Evolutionary conservation across 2,329 filamentous ascomycete species (phyloP), one percentile per base, ranked within the genome.

Genomic region (Pseudogymnoascus sp.): DNA sequence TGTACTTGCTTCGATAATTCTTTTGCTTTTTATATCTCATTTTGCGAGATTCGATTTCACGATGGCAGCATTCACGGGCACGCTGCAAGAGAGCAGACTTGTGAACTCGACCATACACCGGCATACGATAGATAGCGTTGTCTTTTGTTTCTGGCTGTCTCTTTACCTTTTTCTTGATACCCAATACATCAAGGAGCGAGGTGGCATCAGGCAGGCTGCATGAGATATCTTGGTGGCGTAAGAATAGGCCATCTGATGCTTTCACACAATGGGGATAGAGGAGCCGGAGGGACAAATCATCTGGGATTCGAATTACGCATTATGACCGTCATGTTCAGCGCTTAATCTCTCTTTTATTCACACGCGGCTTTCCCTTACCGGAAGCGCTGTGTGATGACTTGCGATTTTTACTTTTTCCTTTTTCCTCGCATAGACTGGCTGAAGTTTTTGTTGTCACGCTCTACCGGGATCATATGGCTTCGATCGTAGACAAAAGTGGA

Each of bases 61-160:
- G 65, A 68, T 70, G 70, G 71, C 66, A 69, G 67, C 68, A 67
- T 66, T 63, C 67, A 21, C 64, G 68, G 68, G 67, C 67, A 70
- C 65, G 62, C 69, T 67, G 67, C 65, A 68, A 69, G 66, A 65
- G 67, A 66, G 68, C 67, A 65, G 68, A 67, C 68, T 68, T 66
- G 67, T 69, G 68, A 65, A 69, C 65, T 69, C 67, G 67, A 71
- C 70, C 71, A 71, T 73, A 69, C 69, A 62, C 71, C 69, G 67
- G 71, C 73, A 73, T 75, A 72, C 69, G 71, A 74, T 75, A 74
- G 73, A 75, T 72, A 73, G 71, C 73, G 71, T 74, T 74, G 73
- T 71, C 70, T 72, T 74, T 74, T 73, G 68, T 70, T 73, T 65
- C 70, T 71, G 72, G 68, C 68, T 72, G 64, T 66, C 64, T 65